Evolutionary conservation across 257 asterid genomes (phyloP), one percentile per base, ranked within the genome.

Genomic region (Lavandula angustifolia): DNA sequence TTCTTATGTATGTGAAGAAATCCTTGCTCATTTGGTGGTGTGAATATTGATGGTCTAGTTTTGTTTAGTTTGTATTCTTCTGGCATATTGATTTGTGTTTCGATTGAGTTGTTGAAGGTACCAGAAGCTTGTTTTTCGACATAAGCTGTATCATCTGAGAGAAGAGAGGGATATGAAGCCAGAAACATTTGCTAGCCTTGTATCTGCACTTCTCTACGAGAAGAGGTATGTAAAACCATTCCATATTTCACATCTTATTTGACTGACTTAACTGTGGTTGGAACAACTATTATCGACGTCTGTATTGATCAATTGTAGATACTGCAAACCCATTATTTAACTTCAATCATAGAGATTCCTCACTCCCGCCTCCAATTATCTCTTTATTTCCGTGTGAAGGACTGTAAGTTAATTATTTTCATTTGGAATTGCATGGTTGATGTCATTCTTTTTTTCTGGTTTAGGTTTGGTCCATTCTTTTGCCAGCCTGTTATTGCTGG

Each of bases 101-200:
- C 16, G 48, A 37, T 70, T 59, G 38, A 62, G 38, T 31, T 22
- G 47, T 60, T 80, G 68, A 70, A 92, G 98, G 88, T 56, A 84
- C 69, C 97, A 92, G 55, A 78, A 89, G 40, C 96, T 92, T 48
- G 84, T 84, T 55, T 92, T 92, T 64, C 94, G 98, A n/a, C 96
- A 89, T 78, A 88, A 92, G 75, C 69, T 92, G 52, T 92, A 92
- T 76, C 79, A 92, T 72, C 87, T 92, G 29, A 76, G 97, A 66
- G 98, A 92, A 80, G 98, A 92, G 84, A 89, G 98, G 81, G 79
- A 92, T 64, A 89, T 92, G 97, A 92, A 87, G 85, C 97, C 98
- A 34, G 98, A 92, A 70, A 92, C 96, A 58, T 92, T 92, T 84
- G 88, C 98, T 13, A 92, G 95, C 83, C 95, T 92, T 54, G 96